phyloP scores from a whole-genome alignment of 176 grass and related monocot genomes.

The Aegilops bicornis region DNA sequence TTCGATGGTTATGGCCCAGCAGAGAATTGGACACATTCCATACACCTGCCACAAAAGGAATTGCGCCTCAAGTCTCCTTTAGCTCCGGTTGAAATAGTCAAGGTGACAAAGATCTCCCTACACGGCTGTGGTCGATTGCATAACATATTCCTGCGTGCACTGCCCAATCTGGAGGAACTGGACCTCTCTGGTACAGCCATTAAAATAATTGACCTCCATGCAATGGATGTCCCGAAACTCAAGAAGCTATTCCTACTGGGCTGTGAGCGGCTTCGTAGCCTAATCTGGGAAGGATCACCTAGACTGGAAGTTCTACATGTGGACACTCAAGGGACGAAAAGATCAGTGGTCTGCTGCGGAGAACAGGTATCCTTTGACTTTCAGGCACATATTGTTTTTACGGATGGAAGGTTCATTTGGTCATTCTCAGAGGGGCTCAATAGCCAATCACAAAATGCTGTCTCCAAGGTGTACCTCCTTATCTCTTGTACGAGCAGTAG shows the following conservation, averaged over 20 bases:
- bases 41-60: neutral
- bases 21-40: neutral
- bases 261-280: neutral
- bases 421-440: neutral
- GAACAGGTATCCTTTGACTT: neutral
- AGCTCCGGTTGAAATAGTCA: neutral
- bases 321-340: neutral
- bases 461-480: neutral
- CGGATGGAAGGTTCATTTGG: neutral
- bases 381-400: neutral
- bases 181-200: neutral
- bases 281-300: neutral
- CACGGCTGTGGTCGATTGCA: neutral
- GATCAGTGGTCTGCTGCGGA: neutral
- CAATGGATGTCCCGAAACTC: neutral
- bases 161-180: neutral
- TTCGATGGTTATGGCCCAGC: neutral
- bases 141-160: neutral
- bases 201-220: neutral
- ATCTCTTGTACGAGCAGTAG: neutral
- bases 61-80: neutral
- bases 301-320: neutral
- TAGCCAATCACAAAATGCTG: too few species aligned
- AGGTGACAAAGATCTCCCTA: neutral
- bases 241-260: neutral